Base-by-base conservation (phyloP, 345 rosid genomes). In the Euphorbia tirucalli region DNA sequence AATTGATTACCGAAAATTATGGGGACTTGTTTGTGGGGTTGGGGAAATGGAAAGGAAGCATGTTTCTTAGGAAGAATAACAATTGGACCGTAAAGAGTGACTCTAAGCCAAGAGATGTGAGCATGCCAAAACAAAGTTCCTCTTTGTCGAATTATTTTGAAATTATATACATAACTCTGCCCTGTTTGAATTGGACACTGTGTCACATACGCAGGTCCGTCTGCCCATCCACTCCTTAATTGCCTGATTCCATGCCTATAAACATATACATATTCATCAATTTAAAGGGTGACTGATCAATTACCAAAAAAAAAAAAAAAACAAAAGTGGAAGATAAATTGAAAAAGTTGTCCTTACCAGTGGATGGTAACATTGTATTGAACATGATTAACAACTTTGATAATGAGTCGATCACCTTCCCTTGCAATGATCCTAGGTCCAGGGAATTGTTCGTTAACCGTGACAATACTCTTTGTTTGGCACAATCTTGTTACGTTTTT, bases 301-400 rank as follows among this genome's bases (percentile, higher is more conserved):
- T n/a, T n/a, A n/a, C n/a, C n/a, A n/a, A n/a, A n/a, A n/a, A n/a
- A n/a, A n/a, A n/a, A n/a, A n/a, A n/a, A n/a, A n/a, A n/a, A n/a
- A n/a, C n/a, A n/a, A n/a, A n/a, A n/a, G n/a, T n/a, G n/a, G n/a
- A n/a, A n/a, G n/a, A n/a, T n/a, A n/a, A n/a, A n/a, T n/a, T n/a
- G n/a, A 4, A 19, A 22, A 22, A 11, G 50, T 10, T 1, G 41
- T 43, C 10, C 72, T 11, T 85, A 91, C 97, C 97, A 92, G 61
- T 92, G 96, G 71, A 90, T 4, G 7, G 92, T 81, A 74, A 87
- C 44, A 64, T 92, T 92, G 83, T 92, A 76, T 24, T 85, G 68
- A 60, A 92, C 92, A 60, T 87, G 86, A 76, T 92, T 92, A 50
- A 78, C 83, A 39, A 92, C 92, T 71, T 88, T 90, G 70, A 90